A percentile compares a stretch with the other conserved stretches of the same genome.
phyloP scores from a whole-genome alignment of 108 stramenopile species.

The Skeletonema tropicum region DNA sequence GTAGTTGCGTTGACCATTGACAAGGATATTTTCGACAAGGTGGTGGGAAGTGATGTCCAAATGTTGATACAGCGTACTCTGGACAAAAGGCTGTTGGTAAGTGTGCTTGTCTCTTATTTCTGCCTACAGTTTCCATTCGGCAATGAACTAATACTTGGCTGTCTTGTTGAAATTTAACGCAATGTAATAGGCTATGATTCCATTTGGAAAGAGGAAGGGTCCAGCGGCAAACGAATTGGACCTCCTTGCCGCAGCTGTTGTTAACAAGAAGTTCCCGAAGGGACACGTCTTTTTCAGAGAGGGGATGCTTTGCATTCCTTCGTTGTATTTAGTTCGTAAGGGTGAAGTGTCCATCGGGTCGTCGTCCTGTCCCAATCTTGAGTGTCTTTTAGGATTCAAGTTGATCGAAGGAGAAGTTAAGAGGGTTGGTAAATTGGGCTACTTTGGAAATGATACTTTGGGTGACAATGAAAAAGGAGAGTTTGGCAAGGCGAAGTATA shows the following conservation, averaged over 20 bases:
- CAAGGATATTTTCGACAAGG: slow-evolving; percentile 55
- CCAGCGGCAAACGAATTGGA: slow-evolving; percentile 58
- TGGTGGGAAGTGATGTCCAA: slow-evolving; percentile 54
- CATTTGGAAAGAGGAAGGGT: slow-evolving; percentile 43
- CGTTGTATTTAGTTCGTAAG: slow-evolving; percentile 67
- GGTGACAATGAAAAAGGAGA: slow-evolving; percentile 60
- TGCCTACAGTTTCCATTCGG: neutral
- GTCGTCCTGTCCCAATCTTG: slow-evolving; percentile 22
- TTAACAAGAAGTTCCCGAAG: slow-evolving; percentile 53
- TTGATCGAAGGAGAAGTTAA: slow-evolving; percentile 45
- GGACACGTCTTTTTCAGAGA: slow-evolving; percentile 78
- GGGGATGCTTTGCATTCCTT: slow-evolving; percentile 56
- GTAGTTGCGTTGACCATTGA: slow-evolving; percentile 52
- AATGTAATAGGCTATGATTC: slow-evolving; percentile 23
- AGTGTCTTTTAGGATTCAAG: slow-evolving; percentile 36
- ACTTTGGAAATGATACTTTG: slow-evolving; percentile 73
- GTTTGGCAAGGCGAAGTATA: slow-evolving; percentile 58
- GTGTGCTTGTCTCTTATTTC: slow-evolving; percentile 4
- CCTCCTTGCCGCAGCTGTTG: slow-evolving; percentile 52
- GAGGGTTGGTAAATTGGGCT: slow-evolving; percentile 55
- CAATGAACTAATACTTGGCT: slow-evolving; percentile 2
- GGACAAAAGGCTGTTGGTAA: slow-evolving; percentile 64
- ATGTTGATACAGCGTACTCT: slow-evolving; percentile 38
- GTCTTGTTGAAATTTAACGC: neutral
- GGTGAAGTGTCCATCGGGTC: slow-evolving; percentile 59